Percentiles rank a stretch among this genome's conserved stretches.
Conservation (phyloP, 345 rosid species). For the Eucalyptus leucophloia region DNA sequence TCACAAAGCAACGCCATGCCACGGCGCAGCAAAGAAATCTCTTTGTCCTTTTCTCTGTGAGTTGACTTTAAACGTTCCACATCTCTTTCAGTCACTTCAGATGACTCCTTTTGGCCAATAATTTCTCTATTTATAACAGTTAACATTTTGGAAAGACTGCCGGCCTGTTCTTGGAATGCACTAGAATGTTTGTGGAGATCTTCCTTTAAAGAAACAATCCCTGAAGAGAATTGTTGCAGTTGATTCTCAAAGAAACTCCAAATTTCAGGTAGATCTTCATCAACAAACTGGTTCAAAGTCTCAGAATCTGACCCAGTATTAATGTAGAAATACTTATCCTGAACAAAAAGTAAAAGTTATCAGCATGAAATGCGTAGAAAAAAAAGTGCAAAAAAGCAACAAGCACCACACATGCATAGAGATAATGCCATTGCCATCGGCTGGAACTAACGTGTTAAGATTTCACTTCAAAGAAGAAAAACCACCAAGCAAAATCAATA, state of each 20-base stretch:
- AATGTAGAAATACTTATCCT: conserved; percentile 29
- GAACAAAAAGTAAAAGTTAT: neutral
- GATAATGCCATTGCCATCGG: neutral
- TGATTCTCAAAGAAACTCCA: conserved; percentile 27
- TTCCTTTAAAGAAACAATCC: conserved; percentile 28
- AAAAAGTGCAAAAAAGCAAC: neutral
- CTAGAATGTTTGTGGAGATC: conserved; percentile 33
- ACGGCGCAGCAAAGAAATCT: conserved; percentile 30
- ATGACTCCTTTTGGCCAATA: conserved; percentile 16
- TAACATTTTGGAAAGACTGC: conserved; percentile 21
- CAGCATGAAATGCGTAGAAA: neutral
- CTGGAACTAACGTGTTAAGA: neutral
- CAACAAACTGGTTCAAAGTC: conserved; percentile 28
- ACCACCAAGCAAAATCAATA: neutral
- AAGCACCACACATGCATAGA: neutral
- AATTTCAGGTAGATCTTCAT: conserved; percentile 16
- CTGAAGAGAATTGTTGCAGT: conserved; percentile 40
- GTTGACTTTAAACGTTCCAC: conserved; percentile 17
- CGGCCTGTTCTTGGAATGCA: conserved; percentile 38
- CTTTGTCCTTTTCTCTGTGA: conserved; percentile 39
- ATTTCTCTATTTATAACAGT: conserved; percentile 21
- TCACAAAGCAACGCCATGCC: conserved; percentile 52
- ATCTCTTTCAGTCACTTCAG: conserved; percentile 32
- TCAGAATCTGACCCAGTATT: conserved; percentile 25
- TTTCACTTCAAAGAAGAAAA: neutral